Percentiles rank a stretch among this genome's conserved stretches.
Conservation (phyloP, 2,329 filamentous ascomycete species). For the Pestalotiopsis sp. region DNA sequence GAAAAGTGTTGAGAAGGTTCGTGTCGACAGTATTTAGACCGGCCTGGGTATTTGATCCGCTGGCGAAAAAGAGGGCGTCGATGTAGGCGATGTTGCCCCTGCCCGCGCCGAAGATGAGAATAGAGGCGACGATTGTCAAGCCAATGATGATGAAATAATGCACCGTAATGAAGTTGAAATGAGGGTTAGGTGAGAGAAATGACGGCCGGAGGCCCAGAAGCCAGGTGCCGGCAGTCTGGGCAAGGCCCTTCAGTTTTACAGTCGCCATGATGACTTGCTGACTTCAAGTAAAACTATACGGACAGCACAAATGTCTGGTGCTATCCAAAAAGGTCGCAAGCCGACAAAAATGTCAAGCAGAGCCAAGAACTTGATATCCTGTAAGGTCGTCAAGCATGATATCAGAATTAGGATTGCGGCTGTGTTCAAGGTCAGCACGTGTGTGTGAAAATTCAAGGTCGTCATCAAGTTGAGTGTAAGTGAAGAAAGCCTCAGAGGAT, state of each 20-base stretch:
- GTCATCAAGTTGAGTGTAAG: neutral
- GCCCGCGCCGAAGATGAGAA: constrained; percentile 70
- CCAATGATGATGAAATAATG: constrained; percentile 86
- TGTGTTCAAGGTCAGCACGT: constrained; percentile 1
- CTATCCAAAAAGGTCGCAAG: constrained; percentile 1
- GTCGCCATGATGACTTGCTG: constrained; percentile 8
- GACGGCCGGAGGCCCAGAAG: constrained; percentile 56
- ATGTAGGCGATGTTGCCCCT: constrained; percentile 71
- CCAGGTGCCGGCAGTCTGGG: constrained; percentile 41
- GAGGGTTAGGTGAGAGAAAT: constrained; percentile 62
- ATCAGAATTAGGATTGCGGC: constrained; percentile 13
- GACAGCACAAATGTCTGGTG: neutral
- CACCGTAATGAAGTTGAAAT: constrained; percentile 80
- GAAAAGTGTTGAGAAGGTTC: constrained; percentile 69
- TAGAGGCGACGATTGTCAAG: constrained; percentile 72
- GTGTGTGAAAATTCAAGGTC: neutral
- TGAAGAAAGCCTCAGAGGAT: neutral
- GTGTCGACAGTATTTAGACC: constrained; percentile 82
- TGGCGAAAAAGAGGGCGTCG: constrained; percentile 87
- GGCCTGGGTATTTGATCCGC: constrained; percentile 86
- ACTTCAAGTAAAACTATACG: neutral
- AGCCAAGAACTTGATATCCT: neutral
- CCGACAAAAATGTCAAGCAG: constrained; percentile 1
- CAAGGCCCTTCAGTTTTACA: constrained; percentile 34
- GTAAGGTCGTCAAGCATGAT: constrained; percentile 16